Base-by-base conservation (phyloP, 2,329 filamentous ascomycete genomes). In the Aspergillus intermedius region DNA sequence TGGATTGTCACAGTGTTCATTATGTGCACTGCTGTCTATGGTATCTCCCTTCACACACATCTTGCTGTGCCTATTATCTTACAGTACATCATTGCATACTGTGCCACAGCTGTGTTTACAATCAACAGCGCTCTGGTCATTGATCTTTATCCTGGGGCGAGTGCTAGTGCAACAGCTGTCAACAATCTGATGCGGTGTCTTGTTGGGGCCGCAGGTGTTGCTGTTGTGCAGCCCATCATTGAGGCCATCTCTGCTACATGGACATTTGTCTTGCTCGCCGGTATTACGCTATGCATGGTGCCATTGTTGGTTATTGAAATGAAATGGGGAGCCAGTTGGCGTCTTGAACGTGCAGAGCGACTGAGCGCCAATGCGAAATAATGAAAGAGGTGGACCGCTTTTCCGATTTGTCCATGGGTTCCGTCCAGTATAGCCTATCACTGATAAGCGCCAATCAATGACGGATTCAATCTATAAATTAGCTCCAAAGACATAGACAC, bases 1-100 rank as follows among this genome's bases (percentile, higher is more conserved):
- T 72, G 67, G 65, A 64, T 74, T 49, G 63, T 64, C 6, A 54
- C 57, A 1, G 42, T 69, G 2, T 73, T 76, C 52, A 60, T 67
- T 3, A 47, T 64, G 3, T 58, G 61, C 17, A 65, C 65, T 1
- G 65, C 56, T n/a, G 45, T 59, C 17, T 72, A 75, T 42, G 60
- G 59, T 3, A 42, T 61, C 5, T 60, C 58, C 2, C 49, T 60
- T 9, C 28, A 40, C 1, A 54, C 62, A 0, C 61, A 66, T 21
- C 51, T 70, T 2, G 65, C 69, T 0, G 60, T 65, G 2, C 64
- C 66, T 1, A 55, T 72, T 21, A 58, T 72, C 10, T 54, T 73
- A 25, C 67, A 69, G 39, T 72, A 67, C 49, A 41, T 72, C 15
- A 65, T 66, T 22, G 68, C 67, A 0, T 67, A 64, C 48, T 58